Conservation (phyloP, 768 basidiomycete genomes). For the Termitomyces titanicus region DNA sequence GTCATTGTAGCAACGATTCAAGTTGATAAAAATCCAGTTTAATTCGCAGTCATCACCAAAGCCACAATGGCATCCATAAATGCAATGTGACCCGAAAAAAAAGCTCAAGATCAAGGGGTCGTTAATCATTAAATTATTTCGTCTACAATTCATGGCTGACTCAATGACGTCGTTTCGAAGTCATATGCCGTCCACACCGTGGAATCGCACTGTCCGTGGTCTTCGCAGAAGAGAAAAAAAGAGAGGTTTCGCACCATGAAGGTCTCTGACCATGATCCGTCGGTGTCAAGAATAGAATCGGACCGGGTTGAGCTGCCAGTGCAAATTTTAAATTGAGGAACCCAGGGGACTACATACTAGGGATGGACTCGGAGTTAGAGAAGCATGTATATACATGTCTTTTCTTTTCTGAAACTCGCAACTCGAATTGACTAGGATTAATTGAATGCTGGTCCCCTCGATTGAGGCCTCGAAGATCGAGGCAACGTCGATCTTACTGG, state of each 20-base stretch:
- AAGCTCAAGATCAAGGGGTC: background rate
- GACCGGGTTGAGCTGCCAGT: background rate
- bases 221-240: background rate
- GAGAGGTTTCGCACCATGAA: background rate
- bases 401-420: background rate
- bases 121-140: too few species aligned
- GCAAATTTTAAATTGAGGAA: background rate
- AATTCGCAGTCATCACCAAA: too few species aligned
- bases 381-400: too few species aligned
- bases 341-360: too few species aligned
- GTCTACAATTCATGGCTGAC: background rate
- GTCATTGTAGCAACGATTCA: too few species aligned
- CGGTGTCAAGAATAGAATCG: background rate
- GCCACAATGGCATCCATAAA: too few species aligned
- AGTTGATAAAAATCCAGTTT: too few species aligned
- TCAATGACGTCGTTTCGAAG: background rate
- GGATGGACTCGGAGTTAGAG: too few species aligned
- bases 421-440: background rate
- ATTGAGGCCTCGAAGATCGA: background rate
- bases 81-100: too few species aligned
- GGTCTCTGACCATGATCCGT: constrained; percentile 6
- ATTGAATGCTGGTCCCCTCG: background rate
- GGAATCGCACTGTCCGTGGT: background rate
- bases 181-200: background rate
- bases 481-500: background rate